phyloP scores from a whole-genome alignment of 1,284 basidiomycete species.

The Heliocybe sulcata region DNA sequence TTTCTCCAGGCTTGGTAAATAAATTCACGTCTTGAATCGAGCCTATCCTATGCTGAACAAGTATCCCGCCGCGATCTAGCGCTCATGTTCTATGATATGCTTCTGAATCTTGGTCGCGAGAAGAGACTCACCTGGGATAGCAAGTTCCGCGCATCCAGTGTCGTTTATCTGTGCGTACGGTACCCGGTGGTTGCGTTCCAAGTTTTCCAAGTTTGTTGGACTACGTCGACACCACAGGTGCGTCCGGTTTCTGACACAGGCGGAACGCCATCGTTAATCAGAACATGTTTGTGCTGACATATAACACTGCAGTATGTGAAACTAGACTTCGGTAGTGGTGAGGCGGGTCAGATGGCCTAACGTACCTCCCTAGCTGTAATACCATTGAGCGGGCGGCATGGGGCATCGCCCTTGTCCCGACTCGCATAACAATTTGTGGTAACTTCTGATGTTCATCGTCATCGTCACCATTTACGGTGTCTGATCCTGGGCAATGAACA shows the following conservation, averaged over 20 bases:
- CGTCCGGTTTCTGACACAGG: neutral
- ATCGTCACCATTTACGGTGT: neutral
- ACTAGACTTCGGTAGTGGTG: neutral
- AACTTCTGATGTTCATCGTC: neutral
- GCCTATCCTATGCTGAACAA: neutral
- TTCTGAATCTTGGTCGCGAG: neutral
- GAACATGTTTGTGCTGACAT: neutral
- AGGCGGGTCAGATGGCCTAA: neutral
- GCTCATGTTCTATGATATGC: neutral
- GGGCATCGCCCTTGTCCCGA: neutral
- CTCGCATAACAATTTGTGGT: neutral
- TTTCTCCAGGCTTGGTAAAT: neutral
- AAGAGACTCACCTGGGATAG: neutral
- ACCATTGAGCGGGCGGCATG: neutral
- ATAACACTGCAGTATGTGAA: neutral
- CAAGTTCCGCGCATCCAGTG: neutral
- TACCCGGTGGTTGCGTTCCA: neutral
- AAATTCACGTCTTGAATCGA: neutral
- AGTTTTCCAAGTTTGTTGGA: neutral
- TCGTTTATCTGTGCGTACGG: neutral
- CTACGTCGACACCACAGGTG: neutral
- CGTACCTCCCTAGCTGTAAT: neutral
- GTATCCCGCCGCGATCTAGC: neutral
- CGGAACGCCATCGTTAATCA: too few relatives aligned
- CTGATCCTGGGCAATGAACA: neutral